These are phyloP conservation scores for Tuber calosporum DNA, from an alignment of 495 filamentous ascomycete species.

Conservation along the genomic window DNA sequence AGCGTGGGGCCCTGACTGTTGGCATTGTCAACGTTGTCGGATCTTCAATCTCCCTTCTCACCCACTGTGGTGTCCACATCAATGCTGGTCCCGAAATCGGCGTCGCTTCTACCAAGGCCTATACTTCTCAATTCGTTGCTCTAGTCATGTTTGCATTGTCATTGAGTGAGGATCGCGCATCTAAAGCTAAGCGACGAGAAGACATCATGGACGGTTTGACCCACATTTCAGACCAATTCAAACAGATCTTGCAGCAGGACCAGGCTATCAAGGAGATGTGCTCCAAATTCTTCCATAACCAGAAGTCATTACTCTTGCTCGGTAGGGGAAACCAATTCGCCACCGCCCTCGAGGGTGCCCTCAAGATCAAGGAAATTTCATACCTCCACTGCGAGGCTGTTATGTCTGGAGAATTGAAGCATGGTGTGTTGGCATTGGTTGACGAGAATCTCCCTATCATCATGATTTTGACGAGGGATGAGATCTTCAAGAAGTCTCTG, in stretches of 20 bases:
- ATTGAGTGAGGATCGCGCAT: slow-evolving; percentile 88
- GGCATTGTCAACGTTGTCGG: slow-evolving; percentile 98
- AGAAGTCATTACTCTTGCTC: slow-evolving; percentile 88
- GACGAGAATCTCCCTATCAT: slow-evolving; percentile 98
- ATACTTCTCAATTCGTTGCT: slow-evolving; percentile 96
- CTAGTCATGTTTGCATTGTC: slow-evolving; percentile 99
- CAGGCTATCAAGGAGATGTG: slow-evolving; percentile 90
- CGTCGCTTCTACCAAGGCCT: slow-evolving; percentile 97
- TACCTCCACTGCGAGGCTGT: slow-evolving; percentile 99
- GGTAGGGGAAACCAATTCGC: slow-evolving; percentile 94
- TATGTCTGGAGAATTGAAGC: slow-evolving; percentile 98
- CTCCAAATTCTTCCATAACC: slow-evolving; percentile 83
- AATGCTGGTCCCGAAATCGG: slow-evolving; percentile 98
- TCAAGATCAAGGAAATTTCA: slow-evolving; percentile 99
- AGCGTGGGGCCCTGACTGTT: slow-evolving; percentile 92
- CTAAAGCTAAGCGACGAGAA: slow-evolving; percentile 83
- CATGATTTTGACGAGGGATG: slow-evolving; percentile 96
- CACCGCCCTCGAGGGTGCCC: slow-evolving; percentile 92
- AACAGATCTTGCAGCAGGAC: slow-evolving; percentile 79
- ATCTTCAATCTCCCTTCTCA: slow-evolving; percentile 94
- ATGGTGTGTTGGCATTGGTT: slow-evolving; percentile 92
- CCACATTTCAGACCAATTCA: slow-evolving; percentile 84
- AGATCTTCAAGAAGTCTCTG: slow-evolving; percentile 91
- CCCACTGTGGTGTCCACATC: slow-evolving; percentile 99
- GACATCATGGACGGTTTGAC: slow-evolving; percentile 93